Evolutionary conservation across 148 eudicot genomes (phyloP).

Genomic region (Fallopia convolvulus): DNA sequence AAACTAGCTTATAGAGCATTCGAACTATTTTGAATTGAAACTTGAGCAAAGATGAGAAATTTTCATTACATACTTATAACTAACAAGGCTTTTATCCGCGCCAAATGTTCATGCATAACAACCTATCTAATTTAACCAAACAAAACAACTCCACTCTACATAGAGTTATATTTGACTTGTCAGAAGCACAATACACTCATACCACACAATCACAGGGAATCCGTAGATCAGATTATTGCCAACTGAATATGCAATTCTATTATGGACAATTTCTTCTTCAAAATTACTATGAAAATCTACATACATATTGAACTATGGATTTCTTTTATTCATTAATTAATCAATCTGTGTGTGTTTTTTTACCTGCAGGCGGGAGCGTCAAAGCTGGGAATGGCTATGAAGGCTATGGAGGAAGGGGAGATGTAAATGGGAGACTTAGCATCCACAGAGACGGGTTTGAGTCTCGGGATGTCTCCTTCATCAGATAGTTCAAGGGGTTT

Average conservation of each 20-base stretch:
- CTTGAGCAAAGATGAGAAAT: too few relatives aligned
- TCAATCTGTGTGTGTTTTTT: neutral
- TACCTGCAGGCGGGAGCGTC: slow-evolving; percentile 30
- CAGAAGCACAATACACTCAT: neutral
- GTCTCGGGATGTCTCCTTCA: slow-evolving; percentile 10
- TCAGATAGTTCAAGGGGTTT: neutral
- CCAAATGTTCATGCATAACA: too few relatives aligned
- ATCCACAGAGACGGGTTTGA: slow-evolving; percentile 26
- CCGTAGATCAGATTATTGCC: neutral
- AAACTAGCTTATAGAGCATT: too few relatives aligned
- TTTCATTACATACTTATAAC: too few relatives aligned
- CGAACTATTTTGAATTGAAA: too few relatives aligned
- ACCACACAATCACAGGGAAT: neutral
- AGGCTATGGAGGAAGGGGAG: slow-evolving; percentile 42
- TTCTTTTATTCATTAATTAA: too few relatives aligned
- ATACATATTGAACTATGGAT: neutral
- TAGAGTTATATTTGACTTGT: too few relatives aligned
- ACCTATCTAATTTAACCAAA: too few relatives aligned
- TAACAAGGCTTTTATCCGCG: too few relatives aligned
- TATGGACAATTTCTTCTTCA: neutral
- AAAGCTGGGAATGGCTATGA: slow-evolving; percentile 36
- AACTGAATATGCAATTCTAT: neutral
- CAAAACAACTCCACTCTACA: too few relatives aligned
- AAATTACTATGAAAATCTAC: neutral
- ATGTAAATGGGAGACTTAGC: slow-evolving; percentile 24